These are phyloP conservation scores for Rhizophagus prolifer DNA, from an alignment of 192 early-diverging fungal genomes.

Conservation along the genomic window DNA sequence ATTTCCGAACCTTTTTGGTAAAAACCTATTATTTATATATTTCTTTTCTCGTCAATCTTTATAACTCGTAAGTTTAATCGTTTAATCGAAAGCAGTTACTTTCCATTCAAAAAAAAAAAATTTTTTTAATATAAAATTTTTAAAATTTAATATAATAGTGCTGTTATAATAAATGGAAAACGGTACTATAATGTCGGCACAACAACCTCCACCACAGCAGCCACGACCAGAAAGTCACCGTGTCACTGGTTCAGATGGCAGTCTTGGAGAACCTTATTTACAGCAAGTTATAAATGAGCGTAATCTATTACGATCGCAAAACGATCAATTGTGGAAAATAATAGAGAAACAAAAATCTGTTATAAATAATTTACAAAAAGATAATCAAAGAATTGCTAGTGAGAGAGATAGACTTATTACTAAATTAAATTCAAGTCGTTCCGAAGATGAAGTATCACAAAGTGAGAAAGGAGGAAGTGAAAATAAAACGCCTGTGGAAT, in stretches of 20 bases:
- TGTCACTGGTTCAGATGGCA: slow-evolving; percentile 11
- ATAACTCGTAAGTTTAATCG: not conserved
- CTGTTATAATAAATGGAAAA: not conserved
- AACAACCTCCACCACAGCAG: not conserved
- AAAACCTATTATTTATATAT: too few relatives aligned
- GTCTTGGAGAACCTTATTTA: slow-evolving; percentile 9
- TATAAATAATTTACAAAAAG: slow-evolving; percentile 83
- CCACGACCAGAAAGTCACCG: not conserved
- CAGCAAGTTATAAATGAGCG: slow-evolving; percentile 57
- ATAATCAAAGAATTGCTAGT: slow-evolving; percentile 39
- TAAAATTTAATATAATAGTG: not conserved
- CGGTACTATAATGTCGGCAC: slow-evolving; percentile 4
- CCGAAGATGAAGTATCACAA: not conserved
- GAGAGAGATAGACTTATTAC: slow-evolving; percentile 31
- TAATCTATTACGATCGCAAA: slow-evolving; percentile 74
- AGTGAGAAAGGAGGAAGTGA: not conserved
- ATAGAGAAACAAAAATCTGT: slow-evolving; percentile 87
- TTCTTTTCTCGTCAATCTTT: too few relatives aligned
- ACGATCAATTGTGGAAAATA: slow-evolving; percentile 87
- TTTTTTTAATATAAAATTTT: not conserved
- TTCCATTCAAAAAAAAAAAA: not conserved
- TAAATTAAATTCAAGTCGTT: slow-evolving; percentile 4
- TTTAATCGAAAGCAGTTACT: not conserved
- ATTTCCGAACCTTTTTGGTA: not conserved
- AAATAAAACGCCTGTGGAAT: not conserved